Base-by-base conservation (phyloP, 1,284 basidiomycete species). In the Ustilago sp. region DNA sequence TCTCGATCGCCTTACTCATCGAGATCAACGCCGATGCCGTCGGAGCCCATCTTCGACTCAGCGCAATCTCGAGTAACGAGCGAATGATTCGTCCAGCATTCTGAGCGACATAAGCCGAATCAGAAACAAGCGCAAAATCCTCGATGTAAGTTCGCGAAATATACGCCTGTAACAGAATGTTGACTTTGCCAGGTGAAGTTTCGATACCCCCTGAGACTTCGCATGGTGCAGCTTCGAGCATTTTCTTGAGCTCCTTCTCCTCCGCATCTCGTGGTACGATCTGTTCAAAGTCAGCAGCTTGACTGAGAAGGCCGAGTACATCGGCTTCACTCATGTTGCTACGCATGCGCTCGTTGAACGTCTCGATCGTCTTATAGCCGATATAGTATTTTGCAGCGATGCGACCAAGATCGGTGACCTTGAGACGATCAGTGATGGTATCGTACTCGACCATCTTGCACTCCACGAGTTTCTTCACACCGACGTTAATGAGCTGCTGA, bases 311-410 rank as follows among this genome's bases (percentile, higher is more conserved):
- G 7, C 87, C 89, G 55, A 99, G 89, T 31, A 94, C 90, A 86
- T 99, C 95, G 2, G 95, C 97, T 86, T 99, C 96, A 13, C 92
- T 91, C 95, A 99, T 98, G 68, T 88, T 90, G 1, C 91, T 89
- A 62, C 90, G 90, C 87, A 99, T 94, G 73, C 90, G 87, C 74
- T 91, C 87, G 87, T 94, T 95, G 89, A 97, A 99, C 4, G 93
- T 90, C 85, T 94, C 94, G 41, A 99, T 92, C 1, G 94, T 95
- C 58, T 90, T 88, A 86, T 94, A 89, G 39, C 92, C 90, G 77
- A 99, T 93, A 87, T 99, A 99, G 87, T 98, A 99, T 85, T 93
- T 95, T 2, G 96, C 94, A 0, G 97, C 95, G 79, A 99, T 96
- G 68, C 94, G 89, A 15, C 97, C 97, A 3, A 98, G 87, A 79